Conservation (phyloP, 2,329 filamentous ascomycete genomes). For the Ophiostoma triangulosporum region DNA sequence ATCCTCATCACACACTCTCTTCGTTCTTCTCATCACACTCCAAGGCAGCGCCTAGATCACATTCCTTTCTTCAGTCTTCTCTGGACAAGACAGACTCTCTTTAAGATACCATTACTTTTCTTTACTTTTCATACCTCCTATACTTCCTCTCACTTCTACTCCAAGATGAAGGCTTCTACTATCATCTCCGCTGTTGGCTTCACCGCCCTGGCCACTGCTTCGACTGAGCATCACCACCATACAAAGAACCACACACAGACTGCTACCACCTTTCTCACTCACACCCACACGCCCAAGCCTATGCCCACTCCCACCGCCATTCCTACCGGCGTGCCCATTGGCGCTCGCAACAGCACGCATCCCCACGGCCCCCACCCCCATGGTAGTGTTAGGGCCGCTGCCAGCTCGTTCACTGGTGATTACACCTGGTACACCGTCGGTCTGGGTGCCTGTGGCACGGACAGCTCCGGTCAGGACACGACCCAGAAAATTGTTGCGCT, state of each 20-base stretch:
- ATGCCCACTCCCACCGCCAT: no score
- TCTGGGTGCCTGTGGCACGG: constrained; percentile 52
- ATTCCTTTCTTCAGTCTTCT: not conserved
- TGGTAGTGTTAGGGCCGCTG: constrained; percentile 7
- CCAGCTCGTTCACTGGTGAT: constrained; percentile 39
- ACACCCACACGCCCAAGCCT: not conserved
- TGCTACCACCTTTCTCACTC: not conserved
- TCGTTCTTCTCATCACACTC: not conserved
- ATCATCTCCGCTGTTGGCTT: not conserved
- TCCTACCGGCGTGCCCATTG: not conserved
- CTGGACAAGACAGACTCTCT: no score
- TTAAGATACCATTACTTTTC: not conserved
- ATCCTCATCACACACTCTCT: not conserved
- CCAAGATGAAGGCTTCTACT: not conserved
- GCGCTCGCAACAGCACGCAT: not conserved
- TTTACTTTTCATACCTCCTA: not conserved
- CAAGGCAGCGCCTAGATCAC: not conserved
- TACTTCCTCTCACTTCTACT: not conserved
- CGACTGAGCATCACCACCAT: not conserved
- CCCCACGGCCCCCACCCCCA: no score
- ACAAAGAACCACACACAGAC: not conserved
- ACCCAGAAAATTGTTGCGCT: constrained; percentile 55
- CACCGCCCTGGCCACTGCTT: not conserved
- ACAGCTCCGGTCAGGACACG: constrained; percentile 42
- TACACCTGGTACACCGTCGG: constrained; percentile 64